phyloP scores from a whole-genome alignment of 805 yeast species.

The Lachancea quebecensis region DNA sequence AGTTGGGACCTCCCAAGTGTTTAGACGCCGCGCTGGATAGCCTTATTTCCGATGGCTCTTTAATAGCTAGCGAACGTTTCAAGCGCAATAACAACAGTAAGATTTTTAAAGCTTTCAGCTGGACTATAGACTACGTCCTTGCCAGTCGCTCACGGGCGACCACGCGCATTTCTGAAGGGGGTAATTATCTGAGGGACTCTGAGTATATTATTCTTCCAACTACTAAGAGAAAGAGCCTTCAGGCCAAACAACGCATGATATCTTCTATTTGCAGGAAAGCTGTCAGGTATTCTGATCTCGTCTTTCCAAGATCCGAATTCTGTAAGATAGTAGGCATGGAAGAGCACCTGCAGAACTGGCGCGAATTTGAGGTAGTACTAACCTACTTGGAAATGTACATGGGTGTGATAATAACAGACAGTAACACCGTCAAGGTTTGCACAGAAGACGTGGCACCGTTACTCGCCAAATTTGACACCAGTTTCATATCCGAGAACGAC shows the following conservation, averaged over 20 bases:
- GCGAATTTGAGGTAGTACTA: constrained; percentile 14
- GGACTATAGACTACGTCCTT: constrained; percentile 5
- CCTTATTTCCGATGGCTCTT: constrained; percentile 24
- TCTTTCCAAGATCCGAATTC: constrained; percentile 18
- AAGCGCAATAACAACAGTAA: constrained; percentile 8
- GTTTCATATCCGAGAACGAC: constrained; percentile 31
- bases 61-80: constrained; percentile 26
- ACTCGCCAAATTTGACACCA: constrained; percentile 9
- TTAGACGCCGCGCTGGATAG: constrained; percentile 33
- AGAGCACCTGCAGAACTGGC: constrained; percentile 9
- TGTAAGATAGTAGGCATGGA: constrained; percentile 9
- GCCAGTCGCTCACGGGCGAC: neutral
- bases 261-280: constrained; percentile 15
- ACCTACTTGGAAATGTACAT: constrained; percentile 15
- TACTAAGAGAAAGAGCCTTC: constrained; percentile 11
- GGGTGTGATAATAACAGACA: constrained; percentile 11
- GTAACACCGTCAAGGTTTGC: constrained; percentile 17
- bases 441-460: constrained; percentile 15
- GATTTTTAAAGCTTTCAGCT: constrained; percentile 1
- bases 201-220: constrained; percentile 12
- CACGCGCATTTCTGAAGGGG: constrained; percentile 7
- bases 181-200: constrained; percentile 17
- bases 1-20: constrained; percentile 33
- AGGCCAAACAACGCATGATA: constrained; percentile 9
- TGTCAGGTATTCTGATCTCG: constrained; percentile 19